These are phyloP conservation scores for Dactylis glomerata DNA, from an alignment of 176 grass and related monocot species.

Conservation along the genomic window DNA sequence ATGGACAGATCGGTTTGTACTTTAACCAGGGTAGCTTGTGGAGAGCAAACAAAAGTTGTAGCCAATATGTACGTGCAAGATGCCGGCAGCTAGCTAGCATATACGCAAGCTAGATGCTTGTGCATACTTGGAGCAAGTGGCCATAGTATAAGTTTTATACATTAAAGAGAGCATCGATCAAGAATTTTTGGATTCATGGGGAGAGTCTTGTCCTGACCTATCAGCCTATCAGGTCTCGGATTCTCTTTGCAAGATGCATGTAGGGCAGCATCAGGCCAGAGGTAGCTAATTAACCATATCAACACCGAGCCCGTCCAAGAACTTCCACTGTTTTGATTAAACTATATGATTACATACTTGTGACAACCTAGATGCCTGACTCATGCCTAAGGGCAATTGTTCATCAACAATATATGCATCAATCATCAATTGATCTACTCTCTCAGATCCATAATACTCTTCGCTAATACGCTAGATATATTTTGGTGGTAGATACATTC, in stretches of 20 bases:
- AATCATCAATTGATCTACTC: no score
- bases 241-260: conserved; percentile 32
- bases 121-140: conserved; percentile 14
- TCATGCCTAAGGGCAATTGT: not conserved
- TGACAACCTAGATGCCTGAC: conserved; percentile 11
- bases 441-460: no score
- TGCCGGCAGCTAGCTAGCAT: not conserved
- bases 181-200: conserved; percentile 25
- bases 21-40: not conserved
- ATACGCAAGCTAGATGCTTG: conserved; percentile 20
- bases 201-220: conserved; percentile 21
- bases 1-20: not conserved
- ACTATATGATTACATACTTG: not conserved
- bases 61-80: not conserved
- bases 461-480: no score
- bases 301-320: conserved; percentile 21
- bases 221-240: conserved; percentile 20
- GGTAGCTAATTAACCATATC: not conserved
- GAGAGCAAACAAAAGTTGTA: not conserved
- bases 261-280: not conserved
- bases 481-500: no score
- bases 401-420: not conserved
- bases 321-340: not conserved
- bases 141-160: not conserved
- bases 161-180: conserved; percentile 22